Evolutionary conservation across 208 protist species (phyloP).

Genomic region (Leptomonas pyrrhocoris): DNA sequence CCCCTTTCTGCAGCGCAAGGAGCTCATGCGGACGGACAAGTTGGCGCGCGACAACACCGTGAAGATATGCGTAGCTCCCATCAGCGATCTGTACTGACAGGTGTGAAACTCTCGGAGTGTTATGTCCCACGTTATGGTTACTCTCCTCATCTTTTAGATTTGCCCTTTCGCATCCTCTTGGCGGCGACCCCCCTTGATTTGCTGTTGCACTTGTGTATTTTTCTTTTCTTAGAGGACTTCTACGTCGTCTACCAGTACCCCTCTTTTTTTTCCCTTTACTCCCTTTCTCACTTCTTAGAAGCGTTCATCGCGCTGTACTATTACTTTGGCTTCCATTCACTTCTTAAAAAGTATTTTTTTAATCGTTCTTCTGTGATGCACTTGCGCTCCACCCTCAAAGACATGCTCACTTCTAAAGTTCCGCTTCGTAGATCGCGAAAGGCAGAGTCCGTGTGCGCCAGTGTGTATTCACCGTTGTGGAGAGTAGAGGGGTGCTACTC

Average conservation of each 20-base stretch:
- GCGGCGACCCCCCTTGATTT: no score
- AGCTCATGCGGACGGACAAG: constrained; percentile 72
- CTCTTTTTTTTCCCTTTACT: constrained; percentile 2
- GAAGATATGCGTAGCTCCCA: constrained; percentile 74
- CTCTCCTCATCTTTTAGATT: neutral
- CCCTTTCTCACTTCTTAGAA: neutral
- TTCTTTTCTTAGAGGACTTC: neutral
- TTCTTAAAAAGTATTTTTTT: constrained; percentile 4
- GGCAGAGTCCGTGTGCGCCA: no score
- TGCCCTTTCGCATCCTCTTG: neutral
- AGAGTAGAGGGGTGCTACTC: no score
- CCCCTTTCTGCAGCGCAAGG: constrained; percentile 60
- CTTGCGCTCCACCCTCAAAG: no score
- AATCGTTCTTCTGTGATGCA: neutral
- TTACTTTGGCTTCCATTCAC: neutral
- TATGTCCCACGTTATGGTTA: neutral
- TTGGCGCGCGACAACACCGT: constrained; percentile 68
- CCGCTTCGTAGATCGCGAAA: no score
- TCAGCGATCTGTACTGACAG: constrained; percentile 66
- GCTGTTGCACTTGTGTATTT: no score
- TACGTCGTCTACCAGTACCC: neutral
- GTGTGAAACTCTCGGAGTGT: neutral
- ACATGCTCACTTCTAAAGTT: no score
- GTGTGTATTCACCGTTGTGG: no score
- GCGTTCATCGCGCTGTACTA: constrained; percentile 1